These are phyloP conservation scores for Panellus pusillus DNA, from an alignment of 768 basidiomycete genomes.

Conservation along the genomic window DNA sequence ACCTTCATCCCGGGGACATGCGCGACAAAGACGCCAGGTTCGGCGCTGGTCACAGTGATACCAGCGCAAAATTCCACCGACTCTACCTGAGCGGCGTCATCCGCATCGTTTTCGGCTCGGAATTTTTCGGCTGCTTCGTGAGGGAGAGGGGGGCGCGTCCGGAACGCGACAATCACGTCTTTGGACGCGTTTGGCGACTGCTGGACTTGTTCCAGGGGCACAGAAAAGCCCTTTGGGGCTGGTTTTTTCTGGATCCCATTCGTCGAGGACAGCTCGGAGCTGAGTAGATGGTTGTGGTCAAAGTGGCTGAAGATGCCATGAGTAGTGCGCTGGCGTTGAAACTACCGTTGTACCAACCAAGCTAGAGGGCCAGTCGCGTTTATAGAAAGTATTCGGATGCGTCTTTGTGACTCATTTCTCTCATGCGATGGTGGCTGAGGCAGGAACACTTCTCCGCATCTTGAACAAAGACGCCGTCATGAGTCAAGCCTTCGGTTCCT, in stretches of 20 bases:
- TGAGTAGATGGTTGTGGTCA: constrained; percentile 31
- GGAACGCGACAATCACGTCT: constrained; percentile 36
- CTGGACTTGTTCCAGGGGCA: constrained; percentile 11
- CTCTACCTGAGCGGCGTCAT: constrained; percentile 3
- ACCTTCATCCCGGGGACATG: constrained; percentile 38
- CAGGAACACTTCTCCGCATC: too few relatives aligned
- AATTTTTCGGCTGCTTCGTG: constrained; percentile 31
- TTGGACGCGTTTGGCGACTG: constrained; percentile 22
- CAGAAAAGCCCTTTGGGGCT: constrained; percentile 20
- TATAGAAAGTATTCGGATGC: too few relatives aligned
- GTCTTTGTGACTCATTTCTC: too few relatives aligned
- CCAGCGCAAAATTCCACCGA: constrained; percentile 31
- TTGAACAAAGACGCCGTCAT: too few relatives aligned
- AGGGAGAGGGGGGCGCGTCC: constrained; percentile 34
- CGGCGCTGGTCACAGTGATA: constrained; percentile 29
- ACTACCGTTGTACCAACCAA: too few relatives aligned
- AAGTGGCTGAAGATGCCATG: constrained; percentile 32
- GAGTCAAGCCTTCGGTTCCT: too few relatives aligned
- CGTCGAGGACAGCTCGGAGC: constrained; percentile 27
- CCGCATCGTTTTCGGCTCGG: constrained; percentile 17
- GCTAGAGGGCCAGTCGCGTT: too few relatives aligned
- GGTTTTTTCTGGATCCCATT: constrained; percentile 29
- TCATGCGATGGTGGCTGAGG: too few relatives aligned
- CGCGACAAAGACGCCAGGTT: constrained; percentile 32
- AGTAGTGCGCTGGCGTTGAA: too few relatives aligned